These are phyloP conservation scores for Lophiostoma macrostomum DNA, from an alignment of 495 filamentous ascomycete genomes.

Conservation along the genomic window DNA sequence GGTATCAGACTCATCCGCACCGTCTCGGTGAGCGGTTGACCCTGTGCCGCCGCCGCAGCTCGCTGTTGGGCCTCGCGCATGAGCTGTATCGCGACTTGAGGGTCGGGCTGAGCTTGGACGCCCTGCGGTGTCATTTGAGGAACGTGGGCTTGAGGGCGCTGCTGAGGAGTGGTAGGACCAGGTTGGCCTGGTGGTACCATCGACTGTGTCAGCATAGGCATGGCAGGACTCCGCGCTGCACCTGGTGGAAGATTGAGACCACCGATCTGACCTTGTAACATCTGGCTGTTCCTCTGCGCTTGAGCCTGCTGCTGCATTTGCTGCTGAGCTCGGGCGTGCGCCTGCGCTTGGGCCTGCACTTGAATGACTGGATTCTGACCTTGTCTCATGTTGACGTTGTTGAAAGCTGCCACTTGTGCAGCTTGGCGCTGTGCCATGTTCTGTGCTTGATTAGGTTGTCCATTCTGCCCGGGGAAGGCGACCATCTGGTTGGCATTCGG, in stretches of 20 bases:
- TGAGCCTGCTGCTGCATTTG: slow-evolving; percentile 7
- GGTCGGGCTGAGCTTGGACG: slow-evolving; percentile 17
- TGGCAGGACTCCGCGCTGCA: slow-evolving; percentile 52
- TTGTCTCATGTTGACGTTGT: slow-evolving; percentile 36
- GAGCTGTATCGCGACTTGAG: slow-evolving; percentile 25
- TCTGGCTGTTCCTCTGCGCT: slow-evolving; percentile 46
- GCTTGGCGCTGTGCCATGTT: slow-evolving; percentile 30
- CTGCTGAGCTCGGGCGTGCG: slow-evolving; percentile 35
- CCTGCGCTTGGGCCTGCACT: slow-evolving; percentile 48
- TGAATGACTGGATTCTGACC: no score
- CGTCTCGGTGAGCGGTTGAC: slow-evolving; percentile 26
- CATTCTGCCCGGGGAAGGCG: slow-evolving; percentile 45
- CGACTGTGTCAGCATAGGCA: slow-evolving; percentile 60
- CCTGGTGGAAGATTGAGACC: slow-evolving; percentile 46
- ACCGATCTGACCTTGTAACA: slow-evolving; percentile 50
- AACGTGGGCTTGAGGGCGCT: slow-evolving; percentile 22
- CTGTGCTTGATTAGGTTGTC: slow-evolving; percentile 43
- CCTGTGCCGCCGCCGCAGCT: slow-evolving; percentile 6
- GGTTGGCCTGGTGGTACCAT: slow-evolving; percentile 46
- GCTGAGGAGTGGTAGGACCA: slow-evolving; percentile 32
- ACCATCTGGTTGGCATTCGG: slow-evolving; percentile 46
- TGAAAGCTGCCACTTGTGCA: slow-evolving; percentile 41
- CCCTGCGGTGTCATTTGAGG: slow-evolving; percentile 24
- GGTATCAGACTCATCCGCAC: slow-evolving; percentile 17
- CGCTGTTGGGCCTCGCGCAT: slow-evolving; percentile 31